Evolutionary conservation across 805 yeast genomes (phyloP).

Genomic region (Suhomyces tanzawaensis): DNA sequence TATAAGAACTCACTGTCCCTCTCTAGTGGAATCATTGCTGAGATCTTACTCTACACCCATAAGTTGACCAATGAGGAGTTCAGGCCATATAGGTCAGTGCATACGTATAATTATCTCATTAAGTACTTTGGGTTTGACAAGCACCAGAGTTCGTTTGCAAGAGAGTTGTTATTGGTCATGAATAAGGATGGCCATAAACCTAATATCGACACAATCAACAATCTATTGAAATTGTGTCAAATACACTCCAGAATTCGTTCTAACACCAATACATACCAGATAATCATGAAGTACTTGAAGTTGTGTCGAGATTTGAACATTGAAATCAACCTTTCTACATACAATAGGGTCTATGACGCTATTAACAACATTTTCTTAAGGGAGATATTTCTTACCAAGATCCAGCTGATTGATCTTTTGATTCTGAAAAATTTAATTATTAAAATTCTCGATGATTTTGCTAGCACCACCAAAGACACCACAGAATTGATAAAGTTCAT

Average conservation of each 20-base stretch:
- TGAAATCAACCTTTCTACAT: slow-evolving; percentile 32
- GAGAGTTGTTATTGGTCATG: slow-evolving; percentile 40
- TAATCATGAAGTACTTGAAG: slow-evolving; percentile 30
- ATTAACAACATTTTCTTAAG: slow-evolving; percentile 38
- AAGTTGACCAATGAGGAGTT: slow-evolving; percentile 28
- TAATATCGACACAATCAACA: slow-evolving; percentile 39
- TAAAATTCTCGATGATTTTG: slow-evolving; percentile 34
- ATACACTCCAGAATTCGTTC: slow-evolving; percentile 34
- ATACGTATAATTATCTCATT: slow-evolving; percentile 40
- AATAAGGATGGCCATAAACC: slow-evolving; percentile 40
- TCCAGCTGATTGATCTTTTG: slow-evolving; percentile 32
- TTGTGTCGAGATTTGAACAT: slow-evolving; percentile 25
- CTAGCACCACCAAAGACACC: slow-evolving; percentile 24
- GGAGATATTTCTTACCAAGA: slow-evolving; percentile 32
- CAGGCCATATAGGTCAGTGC: slow-evolving; percentile 29
- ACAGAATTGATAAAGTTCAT: slow-evolving; percentile 31
- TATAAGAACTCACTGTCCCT: slow-evolving; percentile 35
- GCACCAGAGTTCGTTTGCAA: slow-evolving; percentile 39
- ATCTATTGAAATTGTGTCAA: slow-evolving; percentile 29
- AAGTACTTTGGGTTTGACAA: slow-evolving; percentile 40
- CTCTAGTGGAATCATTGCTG: slow-evolving; percentile 34
- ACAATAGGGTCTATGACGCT: slow-evolving; percentile 36
- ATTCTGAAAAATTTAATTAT: slow-evolving; percentile 29
- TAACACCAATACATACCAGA: slow-evolving; percentile 29
- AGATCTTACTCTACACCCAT: slow-evolving; percentile 38